Percentiles rank a stretch among this genome's conserved stretches.
Evolutionary conservation across 768 basidiomycete genomes (phyloP).

Genomic region (Amanita molliuscula): DNA sequence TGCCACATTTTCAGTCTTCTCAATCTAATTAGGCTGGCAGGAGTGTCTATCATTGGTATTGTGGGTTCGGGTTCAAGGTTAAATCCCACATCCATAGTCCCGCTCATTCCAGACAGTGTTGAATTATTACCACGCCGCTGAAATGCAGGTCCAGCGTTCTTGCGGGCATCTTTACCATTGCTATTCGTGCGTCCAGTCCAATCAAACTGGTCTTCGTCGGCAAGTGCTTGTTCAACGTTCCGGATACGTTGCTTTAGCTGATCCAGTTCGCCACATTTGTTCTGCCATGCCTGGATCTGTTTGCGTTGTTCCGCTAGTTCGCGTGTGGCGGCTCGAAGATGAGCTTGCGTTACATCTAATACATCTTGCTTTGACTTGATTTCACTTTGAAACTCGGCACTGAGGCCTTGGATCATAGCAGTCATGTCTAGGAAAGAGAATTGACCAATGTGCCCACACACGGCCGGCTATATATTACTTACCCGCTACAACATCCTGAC

Average conservation of each 20-base stretch:
- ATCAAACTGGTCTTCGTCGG: slow-evolving; percentile 75
- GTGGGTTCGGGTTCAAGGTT: slow-evolving; percentile 68
- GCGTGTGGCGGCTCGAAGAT: slow-evolving; percentile 82
- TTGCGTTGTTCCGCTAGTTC: slow-evolving; percentile 86
- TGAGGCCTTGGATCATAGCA: slow-evolving; percentile 69
- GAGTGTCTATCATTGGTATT: slow-evolving; percentile 48
- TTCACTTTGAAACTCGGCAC: slow-evolving; percentile 72
- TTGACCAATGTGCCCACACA: background rate
- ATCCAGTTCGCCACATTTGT: slow-evolving; percentile 67
- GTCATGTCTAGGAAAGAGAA: slow-evolving; percentile 58
- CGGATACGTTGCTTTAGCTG: slow-evolving; percentile 69
- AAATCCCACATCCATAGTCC: slow-evolving; percentile 52
- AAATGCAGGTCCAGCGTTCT: slow-evolving; percentile 53
- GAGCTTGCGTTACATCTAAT: slow-evolving; percentile 79
- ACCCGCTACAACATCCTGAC: slow-evolving; percentile 81
- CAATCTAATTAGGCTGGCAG: slow-evolving; percentile 56
- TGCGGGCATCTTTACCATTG: slow-evolving; percentile 26
- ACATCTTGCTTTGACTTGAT: slow-evolving; percentile 79
- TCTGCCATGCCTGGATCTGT: slow-evolving; percentile 71
- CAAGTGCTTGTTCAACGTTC: slow-evolving; percentile 74
- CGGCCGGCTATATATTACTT: slow-evolving; percentile 1
- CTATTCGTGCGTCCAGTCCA: slow-evolving; percentile 72
- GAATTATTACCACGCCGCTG: slow-evolving; percentile 56
- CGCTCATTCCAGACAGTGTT: slow-evolving; percentile 54
- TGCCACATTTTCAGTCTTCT: slow-evolving; percentile 81